Conservation (phyloP, 2,329 filamentous ascomycete species). For the Aspergillus jensenii region DNA sequence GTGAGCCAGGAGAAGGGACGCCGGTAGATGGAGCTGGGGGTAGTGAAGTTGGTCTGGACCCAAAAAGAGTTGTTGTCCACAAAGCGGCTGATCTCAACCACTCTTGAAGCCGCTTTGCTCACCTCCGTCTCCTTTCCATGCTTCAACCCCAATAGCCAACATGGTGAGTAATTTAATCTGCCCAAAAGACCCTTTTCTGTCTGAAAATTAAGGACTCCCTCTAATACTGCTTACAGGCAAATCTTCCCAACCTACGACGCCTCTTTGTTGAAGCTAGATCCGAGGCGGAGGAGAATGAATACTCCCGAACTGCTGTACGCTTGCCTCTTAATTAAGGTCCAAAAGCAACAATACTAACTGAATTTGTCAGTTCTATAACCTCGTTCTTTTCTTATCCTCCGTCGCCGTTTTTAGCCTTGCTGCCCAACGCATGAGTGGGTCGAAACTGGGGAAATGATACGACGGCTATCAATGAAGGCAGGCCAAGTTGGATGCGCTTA, state of each 20-base stretch:
- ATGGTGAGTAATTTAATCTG: slow-evolving; percentile 19
- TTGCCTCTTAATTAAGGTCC: neutral
- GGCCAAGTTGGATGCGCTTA: neutral
- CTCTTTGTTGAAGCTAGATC: slow-evolving; percentile 93
- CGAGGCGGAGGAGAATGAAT: slow-evolving; percentile 90
- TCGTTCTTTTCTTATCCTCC: slow-evolving; percentile 94
- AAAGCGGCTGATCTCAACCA: slow-evolving; percentile 12
- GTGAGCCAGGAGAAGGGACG: neutral
- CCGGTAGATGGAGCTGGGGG: slow-evolving; percentile 5
- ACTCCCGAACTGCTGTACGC: slow-evolving; percentile 86
- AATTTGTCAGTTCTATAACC: slow-evolving; percentile 79
- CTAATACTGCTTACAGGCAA: slow-evolving; percentile 30
- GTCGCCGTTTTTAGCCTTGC: slow-evolving; percentile 92
- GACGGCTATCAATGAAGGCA: neutral
- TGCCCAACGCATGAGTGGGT: slow-evolving; percentile 74
- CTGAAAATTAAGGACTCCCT: neutral
- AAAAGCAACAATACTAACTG: slow-evolving; percentile 10
- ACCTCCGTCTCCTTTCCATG: neutral
- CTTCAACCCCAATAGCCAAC: slow-evolving; percentile 16
- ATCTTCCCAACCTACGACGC: slow-evolving; percentile 87
- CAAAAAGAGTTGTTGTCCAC: slow-evolving; percentile 12
- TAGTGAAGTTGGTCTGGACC: slow-evolving; percentile 12
- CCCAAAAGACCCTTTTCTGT: neutral
- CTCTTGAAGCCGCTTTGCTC: neutral
- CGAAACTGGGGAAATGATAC: slow-evolving; percentile 36